Base-by-base conservation (phyloP, 2,329 filamentous ascomycete species). In the Colletotrichum aenigma region DNA sequence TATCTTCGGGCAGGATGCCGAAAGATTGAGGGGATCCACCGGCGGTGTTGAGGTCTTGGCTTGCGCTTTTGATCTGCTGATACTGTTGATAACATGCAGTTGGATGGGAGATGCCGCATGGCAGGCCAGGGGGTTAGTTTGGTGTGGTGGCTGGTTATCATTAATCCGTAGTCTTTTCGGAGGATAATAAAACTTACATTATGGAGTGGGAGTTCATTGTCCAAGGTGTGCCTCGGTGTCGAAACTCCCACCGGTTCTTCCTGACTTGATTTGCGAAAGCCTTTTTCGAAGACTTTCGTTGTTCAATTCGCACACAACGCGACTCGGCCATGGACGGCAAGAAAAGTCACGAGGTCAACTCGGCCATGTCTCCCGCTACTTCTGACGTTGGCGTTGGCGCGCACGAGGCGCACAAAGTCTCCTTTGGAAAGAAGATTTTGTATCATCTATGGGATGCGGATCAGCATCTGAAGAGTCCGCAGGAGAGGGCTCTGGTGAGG, bases 1-100 rank as follows among this genome's bases (percentile, higher is more conserved):
- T 72, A 72, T 72, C 64, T 68, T 68, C 70, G 64, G 52, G 32
- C n/a, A 55, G 70, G 70, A 72, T 68, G 55, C 70, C 70, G 62
- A 67, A 56, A 18, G 28, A 21, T 52, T 52, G 43, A 52, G n/a
- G 12, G 64, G 61, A 10, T n/a, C 70, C 48, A 71, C 62, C 4
- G 10, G 26, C 1, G 16, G 8, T 18, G 3, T 6, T 3, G n/a
- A 52, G n/a, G 26, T 56, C 48, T 67, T 67, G 65, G 65, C 65
- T 30, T 52, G 43, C n/a, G 10, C 43, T 55, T 32, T 34, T 32
- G 61, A 68, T 66, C 38, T 72, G 64, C 64, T 72, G 64, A 72
- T 72, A 67, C 32, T 67, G 6, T 62, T 32, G 30, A 62, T 62
- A 36, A 21, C 30, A 1, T 21, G 26, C 16, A 13, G 21, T 30